Conservation (phyloP, 73 alveolate genomes). For the Chromera velia region DNA sequence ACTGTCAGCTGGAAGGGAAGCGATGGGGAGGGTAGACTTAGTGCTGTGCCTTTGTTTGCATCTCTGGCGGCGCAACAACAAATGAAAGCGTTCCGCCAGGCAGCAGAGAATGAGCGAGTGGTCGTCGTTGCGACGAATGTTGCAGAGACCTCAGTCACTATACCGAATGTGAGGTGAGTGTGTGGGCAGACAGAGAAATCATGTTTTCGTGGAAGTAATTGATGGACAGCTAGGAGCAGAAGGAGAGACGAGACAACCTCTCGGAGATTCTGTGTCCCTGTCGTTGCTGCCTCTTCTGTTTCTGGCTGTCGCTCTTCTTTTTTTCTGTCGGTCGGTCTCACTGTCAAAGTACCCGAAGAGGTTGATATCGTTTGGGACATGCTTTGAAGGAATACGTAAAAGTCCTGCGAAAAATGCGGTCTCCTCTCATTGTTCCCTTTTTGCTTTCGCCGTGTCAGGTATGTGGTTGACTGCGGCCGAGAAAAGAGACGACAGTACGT, state of each 20-base stretch:
- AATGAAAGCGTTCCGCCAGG: slow-evolving; percentile 59
- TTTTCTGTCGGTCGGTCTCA: no score
- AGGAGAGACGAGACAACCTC: no score
- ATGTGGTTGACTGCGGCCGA: slow-evolving; percentile 76
- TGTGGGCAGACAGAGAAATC: no score
- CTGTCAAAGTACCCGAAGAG: no score
- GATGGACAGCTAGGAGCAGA: no score
- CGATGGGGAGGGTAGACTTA: background rate
- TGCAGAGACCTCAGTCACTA: slow-evolving; percentile 83
- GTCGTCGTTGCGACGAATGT: slow-evolving; percentile 78
- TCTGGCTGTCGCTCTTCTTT: no score
- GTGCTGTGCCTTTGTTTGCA: slow-evolving; percentile 56
- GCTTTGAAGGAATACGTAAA: background rate
- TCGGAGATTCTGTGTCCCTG: no score
- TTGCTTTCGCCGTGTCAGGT: slow-evolving; percentile 15
- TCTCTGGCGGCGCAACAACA: slow-evolving; percentile 65
- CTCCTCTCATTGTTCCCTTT: background rate
- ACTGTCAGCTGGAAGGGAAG: background rate
- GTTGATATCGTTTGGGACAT: no score
- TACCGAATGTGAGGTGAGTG: slow-evolving; percentile 65
- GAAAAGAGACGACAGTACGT: slow-evolving; percentile 70
- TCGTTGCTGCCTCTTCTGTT: no score
- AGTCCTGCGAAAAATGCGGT: no score
- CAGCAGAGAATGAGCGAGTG: slow-evolving; percentile 62
- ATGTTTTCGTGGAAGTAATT: no score